A percentile compares a stretch with the other conserved stretches of the same genome.
These are phyloP conservation scores for Kwoniella bestiolae DNA, from an alignment of 768 basidiomycete genomes.

Conservation along the genomic window DNA sequence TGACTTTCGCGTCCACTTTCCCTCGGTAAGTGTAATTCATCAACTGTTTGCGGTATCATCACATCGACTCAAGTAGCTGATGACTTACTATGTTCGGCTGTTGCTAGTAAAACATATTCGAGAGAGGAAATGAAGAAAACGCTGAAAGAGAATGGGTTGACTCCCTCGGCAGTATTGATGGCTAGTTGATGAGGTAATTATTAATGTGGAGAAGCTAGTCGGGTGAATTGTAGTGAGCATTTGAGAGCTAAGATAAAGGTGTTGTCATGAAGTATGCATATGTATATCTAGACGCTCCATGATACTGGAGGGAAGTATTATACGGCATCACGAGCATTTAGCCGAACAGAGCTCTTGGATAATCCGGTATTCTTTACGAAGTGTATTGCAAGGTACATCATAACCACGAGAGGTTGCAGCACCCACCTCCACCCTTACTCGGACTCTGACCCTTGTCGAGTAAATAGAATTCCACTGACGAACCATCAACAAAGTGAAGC, in stretches of 20 bases:
- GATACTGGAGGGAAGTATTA: no score
- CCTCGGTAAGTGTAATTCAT: conserved; percentile 66
- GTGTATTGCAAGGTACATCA: no score
- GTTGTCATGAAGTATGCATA: neutral
- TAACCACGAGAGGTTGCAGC: no score
- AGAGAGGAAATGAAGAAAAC: conserved; percentile 76
- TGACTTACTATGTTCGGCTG: neutral
- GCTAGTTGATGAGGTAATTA: conserved; percentile 39
- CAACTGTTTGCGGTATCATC: neutral
- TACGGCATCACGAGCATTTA: no score
- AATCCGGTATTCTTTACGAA: no score
- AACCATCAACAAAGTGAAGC: no score
- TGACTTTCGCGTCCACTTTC: conserved; percentile 78
- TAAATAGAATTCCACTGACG: no score
- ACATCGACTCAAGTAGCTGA: neutral
- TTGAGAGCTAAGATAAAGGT: neutral
- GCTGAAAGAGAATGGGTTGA: conserved; percentile 80
- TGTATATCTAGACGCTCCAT: no score
- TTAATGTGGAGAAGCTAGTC: no score
- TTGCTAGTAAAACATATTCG: conserved; percentile 73
- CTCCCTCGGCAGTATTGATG: conserved; percentile 77
- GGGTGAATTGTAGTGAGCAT: neutral
- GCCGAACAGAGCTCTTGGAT: no score
- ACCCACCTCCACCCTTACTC: no score
- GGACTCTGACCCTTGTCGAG: no score